phyloP scores from a whole-genome alignment of 768 basidiomycete species.

The Pleurotus pulmonarius region DNA sequence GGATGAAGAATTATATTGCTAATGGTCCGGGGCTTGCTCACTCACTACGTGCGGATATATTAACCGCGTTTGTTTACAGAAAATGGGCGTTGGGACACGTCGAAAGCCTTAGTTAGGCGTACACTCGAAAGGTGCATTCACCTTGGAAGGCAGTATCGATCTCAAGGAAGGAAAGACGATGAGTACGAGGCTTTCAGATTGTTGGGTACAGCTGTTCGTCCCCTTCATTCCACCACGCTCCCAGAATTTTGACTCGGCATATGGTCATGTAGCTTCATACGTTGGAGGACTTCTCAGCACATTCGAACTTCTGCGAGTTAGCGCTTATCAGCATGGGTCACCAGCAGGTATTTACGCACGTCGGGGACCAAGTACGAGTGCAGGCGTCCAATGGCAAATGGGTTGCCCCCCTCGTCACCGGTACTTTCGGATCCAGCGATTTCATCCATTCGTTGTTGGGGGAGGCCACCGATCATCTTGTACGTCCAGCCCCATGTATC shows the following conservation, averaged over 20 bases:
- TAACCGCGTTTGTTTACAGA: conserved; percentile 31
- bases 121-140: conserved; percentile 78
- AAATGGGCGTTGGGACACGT: conserved; percentile 83
- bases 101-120: conserved; percentile 70
- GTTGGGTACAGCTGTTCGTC: conserved; percentile 62
- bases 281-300: conserved; percentile 84
- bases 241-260: too few relatives aligned
- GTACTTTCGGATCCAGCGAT: conserved; percentile 76
- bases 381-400: conserved; percentile 69
- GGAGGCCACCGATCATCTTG: conserved; percentile 63
- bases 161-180: conserved; percentile 57
- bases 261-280: conserved; percentile 57
- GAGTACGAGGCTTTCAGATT: conserved; percentile 79
- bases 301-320: conserved; percentile 89
- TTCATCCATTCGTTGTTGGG: conserved; percentile 77
- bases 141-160: conserved; percentile 61
- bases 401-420: conserved; percentile 82
- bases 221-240: background rate
- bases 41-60: background rate
- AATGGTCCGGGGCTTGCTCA: conserved; percentile 43
- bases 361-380: conserved; percentile 76
- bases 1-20: conserved; percentile 96
- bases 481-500: conserved; percentile 23
- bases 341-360: conserved; percentile 76
- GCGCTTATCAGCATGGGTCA: conserved; percentile 73